Base-by-base conservation (phyloP, 1,139 yeast genomes). In the Blastobotrys proliferans region DNA sequence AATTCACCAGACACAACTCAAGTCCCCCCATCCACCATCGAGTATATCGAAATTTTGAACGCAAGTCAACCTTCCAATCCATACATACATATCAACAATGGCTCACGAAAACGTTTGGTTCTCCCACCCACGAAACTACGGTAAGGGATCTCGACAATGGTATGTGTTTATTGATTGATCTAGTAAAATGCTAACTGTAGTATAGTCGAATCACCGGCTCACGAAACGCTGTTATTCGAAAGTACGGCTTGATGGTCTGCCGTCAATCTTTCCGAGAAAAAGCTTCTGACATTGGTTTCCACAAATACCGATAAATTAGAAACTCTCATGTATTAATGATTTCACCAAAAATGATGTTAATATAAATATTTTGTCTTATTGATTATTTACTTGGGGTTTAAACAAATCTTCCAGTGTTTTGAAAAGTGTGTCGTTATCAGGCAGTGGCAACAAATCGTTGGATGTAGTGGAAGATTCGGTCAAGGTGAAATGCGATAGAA, bases 91-190 rank as follows among this genome's bases (percentile, higher is more conserved):
- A 32, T 26, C 38, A 47, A 84, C 32, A 61, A 90, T 90, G 97
- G 97, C 97, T 83, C 97, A 90, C 97, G 97, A 87, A 83, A 84
- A 88, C 88, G 96, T 92, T 82, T 94, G 98, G 98, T 92, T 76
- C 83, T 90, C 97, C 76, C 98, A 92, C 95, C 98, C 98, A 81
- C 88, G 97, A 86, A 90, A 84, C 77, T 90, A 81, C 87, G 98
- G 98, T 77, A 94, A 94, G 87, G 99, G 99, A 79, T 86, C 97
- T 69, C 95, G 99, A 81, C 94, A 84, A 78, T 90, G 97, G 68
- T 62, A 55, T 45, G 64, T 57, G 17, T 17, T 24, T 20, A 11
- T 17, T 11, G 14, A 20, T n/a, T 4, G 9, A 16, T 27, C 20
- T 11, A 20, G 21, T 30, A 13, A n/a, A 26, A 27, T 38, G 39